phyloP scores from a whole-genome alignment of 352 stramenopile genomes.

The Phytophthora hibernalis region DNA sequence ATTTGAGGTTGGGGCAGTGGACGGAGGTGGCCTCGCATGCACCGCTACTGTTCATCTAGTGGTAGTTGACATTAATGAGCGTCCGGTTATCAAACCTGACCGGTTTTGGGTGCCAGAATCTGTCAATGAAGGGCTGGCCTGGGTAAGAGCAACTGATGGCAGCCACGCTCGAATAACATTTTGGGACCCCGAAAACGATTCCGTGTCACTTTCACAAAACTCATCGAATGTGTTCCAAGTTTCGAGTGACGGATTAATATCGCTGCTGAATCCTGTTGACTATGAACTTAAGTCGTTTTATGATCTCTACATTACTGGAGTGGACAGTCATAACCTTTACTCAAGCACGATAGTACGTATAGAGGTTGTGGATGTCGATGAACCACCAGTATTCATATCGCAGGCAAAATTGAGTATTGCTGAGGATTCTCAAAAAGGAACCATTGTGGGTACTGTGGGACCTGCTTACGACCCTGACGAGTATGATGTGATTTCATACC shows the following conservation, averaged over 20 bases:
- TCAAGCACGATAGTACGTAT: conserved; percentile 41
- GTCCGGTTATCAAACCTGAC: conserved; percentile 36
- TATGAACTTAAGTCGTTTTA: conserved; percentile 34
- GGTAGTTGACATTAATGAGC: conserved; percentile 45
- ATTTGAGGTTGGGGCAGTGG: conserved; percentile 25
- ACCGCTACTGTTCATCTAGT: conserved; percentile 13
- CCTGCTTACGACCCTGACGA: conserved; percentile 55
- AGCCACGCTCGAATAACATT: conserved; percentile 31
- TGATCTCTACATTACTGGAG: conserved; percentile 23
- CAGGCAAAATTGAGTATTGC: conserved; percentile 40
- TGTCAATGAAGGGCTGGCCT: conserved; percentile 17
- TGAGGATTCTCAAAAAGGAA: conserved; percentile 48
- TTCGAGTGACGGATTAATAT: conserved; percentile 26
- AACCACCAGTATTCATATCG: conserved; percentile 47
- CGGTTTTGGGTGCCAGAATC: conserved; percentile 59
- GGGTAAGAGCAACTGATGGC: conserved; percentile 17
- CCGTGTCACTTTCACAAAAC: conserved; percentile 38
- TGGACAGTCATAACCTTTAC: conserved; percentile 9
- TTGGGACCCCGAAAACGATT: conserved; percentile 77
- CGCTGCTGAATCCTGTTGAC: conserved; percentile 20
- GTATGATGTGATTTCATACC: conserved; percentile 55
- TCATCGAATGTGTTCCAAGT: conserved; percentile 41
- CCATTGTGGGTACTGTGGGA: conserved; percentile 39
- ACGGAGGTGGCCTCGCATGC: conserved; percentile 29
- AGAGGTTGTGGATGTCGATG: conserved; percentile 56